Conservation (phyloP, 495 filamentous ascomycete genomes). For the Neurospora sp. region DNA sequence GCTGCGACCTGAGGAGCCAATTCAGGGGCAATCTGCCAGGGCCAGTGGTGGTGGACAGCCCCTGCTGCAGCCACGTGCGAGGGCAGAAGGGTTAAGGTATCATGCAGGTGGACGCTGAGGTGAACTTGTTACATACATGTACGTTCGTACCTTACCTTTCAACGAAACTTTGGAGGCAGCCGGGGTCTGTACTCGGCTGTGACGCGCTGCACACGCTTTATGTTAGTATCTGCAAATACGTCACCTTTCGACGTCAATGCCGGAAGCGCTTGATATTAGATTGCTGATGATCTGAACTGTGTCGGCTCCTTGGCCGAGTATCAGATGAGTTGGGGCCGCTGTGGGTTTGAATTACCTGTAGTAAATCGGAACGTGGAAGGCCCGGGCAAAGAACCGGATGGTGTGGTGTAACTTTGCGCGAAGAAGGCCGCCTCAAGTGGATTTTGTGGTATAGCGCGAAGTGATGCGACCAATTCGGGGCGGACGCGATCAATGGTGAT, state of each 20-base stretch:
- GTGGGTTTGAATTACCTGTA: neutral
- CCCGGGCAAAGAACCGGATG: neutral
- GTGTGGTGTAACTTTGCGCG: neutral
- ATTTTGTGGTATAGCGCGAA: neutral
- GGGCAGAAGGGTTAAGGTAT: neutral
- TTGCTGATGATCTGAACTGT: neutral
- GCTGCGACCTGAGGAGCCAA: neutral
- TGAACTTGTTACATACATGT: neutral
- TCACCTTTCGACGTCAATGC: neutral
- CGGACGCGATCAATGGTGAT: neutral
- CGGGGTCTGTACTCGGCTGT: neutral
- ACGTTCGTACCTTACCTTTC: neutral
- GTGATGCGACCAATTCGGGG: neutral
- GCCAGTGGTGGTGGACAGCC: neutral
- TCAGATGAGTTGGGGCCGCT: neutral
- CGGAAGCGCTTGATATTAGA: neutral
- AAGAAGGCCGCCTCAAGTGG: neutral
- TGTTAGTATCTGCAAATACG: neutral
- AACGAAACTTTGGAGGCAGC: neutral
- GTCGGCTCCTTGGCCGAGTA: neutral
- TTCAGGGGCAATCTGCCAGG: neutral
- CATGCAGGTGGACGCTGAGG: neutral
- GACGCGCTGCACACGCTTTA: neutral
- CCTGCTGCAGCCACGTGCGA: neutral
- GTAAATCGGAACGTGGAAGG: neutral